Conservation (phyloP, 257 asterid species). For the Anisodus tanguticus region DNA sequence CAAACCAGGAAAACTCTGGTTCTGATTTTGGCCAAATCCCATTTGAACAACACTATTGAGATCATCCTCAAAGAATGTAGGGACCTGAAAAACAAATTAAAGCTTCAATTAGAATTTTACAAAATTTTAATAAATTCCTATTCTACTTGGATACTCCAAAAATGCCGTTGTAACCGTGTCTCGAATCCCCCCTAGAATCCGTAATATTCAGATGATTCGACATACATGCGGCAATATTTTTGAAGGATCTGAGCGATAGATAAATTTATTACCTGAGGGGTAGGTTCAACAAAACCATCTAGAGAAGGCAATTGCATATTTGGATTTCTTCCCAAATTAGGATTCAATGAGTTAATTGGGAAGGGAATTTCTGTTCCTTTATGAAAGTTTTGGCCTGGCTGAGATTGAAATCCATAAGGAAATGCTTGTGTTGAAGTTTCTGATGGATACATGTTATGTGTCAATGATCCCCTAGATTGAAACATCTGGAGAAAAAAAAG, state of each 20-base stretch:
- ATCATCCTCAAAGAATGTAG: constrained; percentile 81
- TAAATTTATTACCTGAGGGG: constrained; percentile 59
- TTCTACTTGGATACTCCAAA: not conserved
- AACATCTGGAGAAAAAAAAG: constrained; percentile 53
- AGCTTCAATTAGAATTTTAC: not conserved
- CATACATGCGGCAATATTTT: not conserved
- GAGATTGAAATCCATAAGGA: constrained; percentile 56
- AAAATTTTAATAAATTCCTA: not conserved
- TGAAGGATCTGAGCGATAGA: rapidly evolving
- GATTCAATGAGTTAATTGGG: constrained; percentile 45
- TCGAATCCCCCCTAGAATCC: not conserved
- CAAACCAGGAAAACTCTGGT: constrained; percentile 69
- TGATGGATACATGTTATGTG: constrained; percentile 48
- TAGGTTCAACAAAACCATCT: constrained; percentile 48
- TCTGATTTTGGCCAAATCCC: constrained; percentile 72
- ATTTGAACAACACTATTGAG: constrained; percentile 81
- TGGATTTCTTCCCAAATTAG: constrained; percentile 45
- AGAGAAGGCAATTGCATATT: constrained; percentile 52
- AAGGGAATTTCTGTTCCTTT: constrained; percentile 46
- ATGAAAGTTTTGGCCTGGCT: constrained; percentile 40
- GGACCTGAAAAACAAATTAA: constrained; percentile 45
- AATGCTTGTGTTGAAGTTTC: constrained; percentile 42
- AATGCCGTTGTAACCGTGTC: not conserved
- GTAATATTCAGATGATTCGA: not conserved
- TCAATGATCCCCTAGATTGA: constrained; percentile 56